Evolutionary conservation across 192 early-diverging fungal genomes (phyloP).

Genomic region (Linderina pennispora): DNA sequence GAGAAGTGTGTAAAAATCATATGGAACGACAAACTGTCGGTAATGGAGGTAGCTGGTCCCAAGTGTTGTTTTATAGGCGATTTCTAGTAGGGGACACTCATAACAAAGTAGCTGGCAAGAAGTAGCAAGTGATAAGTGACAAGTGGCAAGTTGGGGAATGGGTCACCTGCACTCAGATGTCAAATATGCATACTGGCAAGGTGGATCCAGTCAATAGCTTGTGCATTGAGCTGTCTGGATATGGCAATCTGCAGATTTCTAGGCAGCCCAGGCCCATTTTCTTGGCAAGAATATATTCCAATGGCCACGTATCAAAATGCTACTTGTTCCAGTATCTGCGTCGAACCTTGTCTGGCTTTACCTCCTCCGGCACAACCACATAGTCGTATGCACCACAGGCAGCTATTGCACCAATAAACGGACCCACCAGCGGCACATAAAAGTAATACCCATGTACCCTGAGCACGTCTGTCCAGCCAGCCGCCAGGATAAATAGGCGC

Average conservation of each 20-base stretch:
- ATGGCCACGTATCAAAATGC: not conserved
- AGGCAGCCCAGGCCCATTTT: no score
- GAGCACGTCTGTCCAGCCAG: conserved; percentile 52
- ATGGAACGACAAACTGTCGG: no score
- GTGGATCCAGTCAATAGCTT: not conserved
- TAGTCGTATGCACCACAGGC: not conserved
- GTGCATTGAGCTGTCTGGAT: not conserved
- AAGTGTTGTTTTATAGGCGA: no score
- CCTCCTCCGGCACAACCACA: not conserved
- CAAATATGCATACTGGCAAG: no score
- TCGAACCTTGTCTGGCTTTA: not conserved
- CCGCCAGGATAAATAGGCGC: conserved; percentile 15
- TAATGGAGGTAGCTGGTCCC: no score
- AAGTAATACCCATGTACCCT: conserved; percentile 46
- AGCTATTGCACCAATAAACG: conserved; percentile 41
- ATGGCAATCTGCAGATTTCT: no score
- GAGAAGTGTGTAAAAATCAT: no score
- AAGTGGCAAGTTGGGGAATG: no score
- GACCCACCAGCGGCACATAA: conserved; percentile 54
- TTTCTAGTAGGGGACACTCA: no score
- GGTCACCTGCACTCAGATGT: no score
- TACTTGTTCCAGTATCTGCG: not conserved
- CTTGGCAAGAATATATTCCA: not conserved
- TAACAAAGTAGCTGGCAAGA: no score
- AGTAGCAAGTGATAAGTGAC: no score